A percentile compares a stretch with the other conserved stretches of the same genome.
phyloP scores from a whole-genome alignment of 1,284 basidiomycete species.

The Rhodofomes roseus region DNA sequence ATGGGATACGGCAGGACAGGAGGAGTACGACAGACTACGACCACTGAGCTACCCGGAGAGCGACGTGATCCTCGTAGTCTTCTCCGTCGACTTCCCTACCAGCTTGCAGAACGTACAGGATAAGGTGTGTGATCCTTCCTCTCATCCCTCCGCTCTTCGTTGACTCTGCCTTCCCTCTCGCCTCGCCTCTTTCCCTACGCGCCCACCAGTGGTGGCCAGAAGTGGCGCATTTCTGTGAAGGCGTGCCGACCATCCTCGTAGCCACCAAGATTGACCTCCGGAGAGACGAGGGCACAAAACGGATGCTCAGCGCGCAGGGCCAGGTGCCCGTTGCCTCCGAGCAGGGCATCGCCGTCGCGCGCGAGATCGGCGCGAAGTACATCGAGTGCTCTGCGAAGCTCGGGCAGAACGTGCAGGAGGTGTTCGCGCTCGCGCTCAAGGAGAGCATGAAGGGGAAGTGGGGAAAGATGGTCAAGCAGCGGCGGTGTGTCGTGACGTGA shows the following conservation, averaged over 20 bases:
- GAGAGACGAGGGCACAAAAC: constrained; percentile 80
- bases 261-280: constrained; percentile 94
- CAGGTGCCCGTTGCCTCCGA: constrained; percentile 79
- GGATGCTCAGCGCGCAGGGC: constrained; percentile 93
- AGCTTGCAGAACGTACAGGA: constrained; percentile 94
- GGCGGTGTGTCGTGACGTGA: constrained; percentile 78
- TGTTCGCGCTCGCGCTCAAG: constrained; percentile 87
- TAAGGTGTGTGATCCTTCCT: constrained; percentile 50
- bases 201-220: constrained; percentile 88
- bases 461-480: constrained; percentile 70
- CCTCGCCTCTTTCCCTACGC: constrained; percentile 4
- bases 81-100: constrained; percentile 95
- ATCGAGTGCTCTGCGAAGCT: constrained; percentile 95
- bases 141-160: neutral
- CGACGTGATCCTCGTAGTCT: constrained; percentile 95
- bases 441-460: constrained; percentile 81
- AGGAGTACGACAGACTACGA: constrained; percentile 94
- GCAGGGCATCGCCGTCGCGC: constrained; percentile 78
- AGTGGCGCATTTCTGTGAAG: constrained; percentile 95
- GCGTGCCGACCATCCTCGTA: constrained; percentile 89
- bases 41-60: constrained; percentile 96
- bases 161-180: neutral
- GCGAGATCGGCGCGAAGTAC: constrained; percentile 94
- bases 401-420: constrained; percentile 85
- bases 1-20: constrained; percentile 98